A percentile compares a stretch with the other conserved stretches of the same genome.
Conservation (phyloP, 768 basidiomycete species). For the Cyclocybe cylindracea region DNA sequence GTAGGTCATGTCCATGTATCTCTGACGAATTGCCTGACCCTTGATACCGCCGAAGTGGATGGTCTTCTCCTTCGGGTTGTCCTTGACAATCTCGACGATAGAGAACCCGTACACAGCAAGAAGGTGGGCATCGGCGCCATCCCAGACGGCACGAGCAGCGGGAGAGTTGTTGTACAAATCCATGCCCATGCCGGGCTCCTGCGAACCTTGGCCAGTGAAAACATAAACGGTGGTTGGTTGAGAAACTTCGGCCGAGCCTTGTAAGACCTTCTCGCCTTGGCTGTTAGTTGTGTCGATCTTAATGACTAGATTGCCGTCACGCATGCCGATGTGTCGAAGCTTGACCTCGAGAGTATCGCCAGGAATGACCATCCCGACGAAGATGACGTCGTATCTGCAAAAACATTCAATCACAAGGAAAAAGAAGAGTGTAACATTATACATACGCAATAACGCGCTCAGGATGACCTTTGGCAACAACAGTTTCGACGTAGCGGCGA, state of each 20-base stretch:
- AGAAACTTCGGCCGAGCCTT: conserved; percentile 89
- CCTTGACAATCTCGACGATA: conserved; percentile 97
- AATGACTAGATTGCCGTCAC: conserved; percentile 90
- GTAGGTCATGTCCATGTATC: conserved; percentile 99
- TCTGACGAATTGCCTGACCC: conserved; percentile 95
- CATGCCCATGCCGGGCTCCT: conserved; percentile 99
- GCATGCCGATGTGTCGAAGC: conserved; percentile 90
- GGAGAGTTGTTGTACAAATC: conserved; percentile 92
- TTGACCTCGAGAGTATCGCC: conserved; percentile 84
- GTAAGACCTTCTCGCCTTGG: conserved; percentile 87
- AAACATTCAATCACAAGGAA: conserved; percentile 5
- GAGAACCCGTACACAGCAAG: conserved; percentile 97
- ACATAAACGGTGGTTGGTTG: conserved; percentile 94
- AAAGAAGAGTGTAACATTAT: conserved; percentile 2
- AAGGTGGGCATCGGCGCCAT: conserved; percentile 91
- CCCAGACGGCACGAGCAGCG: conserved; percentile 97
- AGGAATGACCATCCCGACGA: conserved; percentile 96
- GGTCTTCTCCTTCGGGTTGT: conserved; percentile 97
- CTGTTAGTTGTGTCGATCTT: conserved; percentile 84
- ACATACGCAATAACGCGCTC: conserved; percentile 87
- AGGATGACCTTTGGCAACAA: conserved; percentile 91
- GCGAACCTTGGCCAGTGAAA: conserved; percentile 98
- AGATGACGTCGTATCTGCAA: conserved; percentile 85
- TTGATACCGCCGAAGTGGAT: conserved; percentile 99
- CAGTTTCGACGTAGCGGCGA: conserved; percentile 87